phyloP scores from a whole-genome alignment of 208 protist genomes.

The Angomonas deanei region DNA sequence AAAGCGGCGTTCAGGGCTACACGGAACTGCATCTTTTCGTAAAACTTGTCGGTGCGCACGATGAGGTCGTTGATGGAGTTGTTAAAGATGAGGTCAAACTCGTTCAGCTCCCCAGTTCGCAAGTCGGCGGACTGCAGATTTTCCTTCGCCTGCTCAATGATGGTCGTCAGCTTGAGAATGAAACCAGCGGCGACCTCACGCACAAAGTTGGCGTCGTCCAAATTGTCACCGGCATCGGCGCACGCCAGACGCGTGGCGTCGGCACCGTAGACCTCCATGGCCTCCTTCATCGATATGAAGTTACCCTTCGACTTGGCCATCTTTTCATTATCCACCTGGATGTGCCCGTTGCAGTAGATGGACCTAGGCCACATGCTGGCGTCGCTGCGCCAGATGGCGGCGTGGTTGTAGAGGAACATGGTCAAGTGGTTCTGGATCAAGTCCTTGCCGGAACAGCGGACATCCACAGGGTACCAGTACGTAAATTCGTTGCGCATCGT shows the following conservation, averaged over 20 bases:
- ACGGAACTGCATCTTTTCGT: slow-evolving; percentile 93
- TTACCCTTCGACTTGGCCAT: slow-evolving; percentile 99
- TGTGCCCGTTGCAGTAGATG: slow-evolving; percentile 99
- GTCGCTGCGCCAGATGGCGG: slow-evolving; percentile 94
- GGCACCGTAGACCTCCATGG: slow-evolving; percentile 77
- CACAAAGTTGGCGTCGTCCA: slow-evolving; percentile 99
- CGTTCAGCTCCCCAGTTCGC: slow-evolving; percentile 45
- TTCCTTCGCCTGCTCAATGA: slow-evolving; percentile 92
- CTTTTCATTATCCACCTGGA: slow-evolving; percentile 98
- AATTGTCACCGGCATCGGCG: slow-evolving; percentile 98
- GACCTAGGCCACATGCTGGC: slow-evolving; percentile 76
- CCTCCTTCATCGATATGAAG: slow-evolving; percentile 96
- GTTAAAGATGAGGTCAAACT: slow-evolving; percentile 93
- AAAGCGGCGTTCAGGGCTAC: slow-evolving; percentile 94
- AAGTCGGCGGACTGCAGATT: slow-evolving; percentile 22
- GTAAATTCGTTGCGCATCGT: slow-evolving; percentile 96
- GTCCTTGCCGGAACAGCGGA: slow-evolving; percentile 99
- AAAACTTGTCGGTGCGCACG: slow-evolving; percentile 74
- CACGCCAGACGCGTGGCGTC: slow-evolving; percentile 96
- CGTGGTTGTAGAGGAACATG: slow-evolving; percentile 99
- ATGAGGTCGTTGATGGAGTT: slow-evolving; percentile 93
- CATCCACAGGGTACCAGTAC: slow-evolving; percentile 99
- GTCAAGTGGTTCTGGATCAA: slow-evolving; percentile 99
- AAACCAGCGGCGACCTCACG: slow-evolving; percentile 91
- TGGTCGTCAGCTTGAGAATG: slow-evolving; percentile 95